Evolutionary conservation across 768 basidiomycete species (phyloP).

Genomic region (Cystoderma amianthinum): DNA sequence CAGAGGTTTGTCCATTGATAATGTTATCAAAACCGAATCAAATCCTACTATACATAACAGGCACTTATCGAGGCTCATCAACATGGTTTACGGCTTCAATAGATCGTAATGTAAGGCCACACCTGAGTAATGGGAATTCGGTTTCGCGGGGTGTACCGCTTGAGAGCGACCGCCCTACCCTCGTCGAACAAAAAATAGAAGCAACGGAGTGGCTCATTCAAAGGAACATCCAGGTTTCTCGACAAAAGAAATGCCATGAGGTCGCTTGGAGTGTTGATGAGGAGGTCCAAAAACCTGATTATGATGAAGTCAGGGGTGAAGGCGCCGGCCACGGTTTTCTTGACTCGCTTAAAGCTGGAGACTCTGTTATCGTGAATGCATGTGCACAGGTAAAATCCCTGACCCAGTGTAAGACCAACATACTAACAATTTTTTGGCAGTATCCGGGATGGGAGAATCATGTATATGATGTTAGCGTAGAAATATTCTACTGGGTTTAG

Average conservation of each 20-base stretch:
- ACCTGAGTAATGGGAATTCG: too few relatives aligned
- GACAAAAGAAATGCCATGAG: neutral
- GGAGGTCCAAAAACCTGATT: neutral
- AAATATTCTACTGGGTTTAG: conserved; percentile 17
- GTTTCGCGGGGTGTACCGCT: too few relatives aligned
- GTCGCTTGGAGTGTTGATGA: conserved; percentile 1
- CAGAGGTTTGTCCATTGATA: neutral
- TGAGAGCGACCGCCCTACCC: too few relatives aligned
- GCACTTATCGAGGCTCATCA: neutral
- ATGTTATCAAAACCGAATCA: neutral
- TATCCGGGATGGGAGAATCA: conserved; percentile 21
- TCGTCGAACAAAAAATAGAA: too few relatives aligned
- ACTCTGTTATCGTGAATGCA: conserved; percentile 16
- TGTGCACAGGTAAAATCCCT: conserved; percentile 22
- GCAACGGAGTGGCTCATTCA: conserved; percentile 11
- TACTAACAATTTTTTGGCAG: too few relatives aligned
- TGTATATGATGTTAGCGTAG: conserved; percentile 13
- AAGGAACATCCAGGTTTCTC: conserved; percentile 13
- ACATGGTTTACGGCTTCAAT: neutral
- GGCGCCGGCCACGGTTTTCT: conserved; percentile 13
- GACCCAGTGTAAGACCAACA: too few relatives aligned
- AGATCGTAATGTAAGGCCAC: too few relatives aligned
- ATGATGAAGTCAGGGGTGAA: neutral
- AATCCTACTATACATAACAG: neutral
- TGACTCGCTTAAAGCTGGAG: conserved; percentile 10